These are phyloP conservation scores for Acacia confusa DNA, from an alignment of 306 rosid species.

Conservation along the genomic window DNA sequence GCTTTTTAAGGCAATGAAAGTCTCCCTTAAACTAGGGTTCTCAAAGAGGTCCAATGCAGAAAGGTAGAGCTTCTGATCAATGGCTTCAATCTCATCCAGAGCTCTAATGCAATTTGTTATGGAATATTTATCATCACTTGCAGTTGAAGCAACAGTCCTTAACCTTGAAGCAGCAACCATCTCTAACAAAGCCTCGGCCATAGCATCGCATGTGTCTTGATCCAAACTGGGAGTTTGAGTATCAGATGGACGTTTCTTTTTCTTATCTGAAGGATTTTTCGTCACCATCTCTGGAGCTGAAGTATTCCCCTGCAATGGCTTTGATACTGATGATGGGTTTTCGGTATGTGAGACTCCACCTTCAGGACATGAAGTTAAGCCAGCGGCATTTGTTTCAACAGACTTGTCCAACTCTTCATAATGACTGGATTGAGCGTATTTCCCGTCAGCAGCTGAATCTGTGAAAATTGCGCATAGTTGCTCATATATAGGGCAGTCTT, in stretches of 20 bases:
- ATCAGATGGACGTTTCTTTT: slow-evolving; percentile 68
- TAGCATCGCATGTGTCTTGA: slow-evolving; percentile 51
- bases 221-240: slow-evolving; percentile 43
- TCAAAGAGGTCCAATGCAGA: slow-evolving; percentile 78
- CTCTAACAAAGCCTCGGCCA: slow-evolving; percentile 66
- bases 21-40: slow-evolving; percentile 67
- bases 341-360: slow-evolving; percentile 39
- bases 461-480: slow-evolving; percentile 76
- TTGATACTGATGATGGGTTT: slow-evolving; percentile 43
- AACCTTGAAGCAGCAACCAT: slow-evolving; percentile 68
- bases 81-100: slow-evolving; percentile 66
- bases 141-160: slow-evolving; percentile 40
- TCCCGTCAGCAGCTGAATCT: slow-evolving; percentile 72
- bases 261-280: slow-evolving; percentile 51
- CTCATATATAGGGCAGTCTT: slow-evolving; percentile 83
- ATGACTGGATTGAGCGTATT: slow-evolving; percentile 86
- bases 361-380: slow-evolving; percentile 47
- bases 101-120: slow-evolving; percentile 72
- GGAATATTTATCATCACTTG: slow-evolving; percentile 58
- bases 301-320: slow-evolving; percentile 37
- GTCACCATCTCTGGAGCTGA: slow-evolving; percentile 40
- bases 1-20: slow-evolving; percentile 65
- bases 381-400: slow-evolving; percentile 35
- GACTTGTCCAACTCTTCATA: slow-evolving; percentile 67
- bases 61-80: slow-evolving; percentile 60